A percentile compares a stretch with the other conserved stretches of the same genome.
phyloP scores from a whole-genome alignment of 2,329 filamentous ascomycete species.

The Aschersonia sp. region DNA sequence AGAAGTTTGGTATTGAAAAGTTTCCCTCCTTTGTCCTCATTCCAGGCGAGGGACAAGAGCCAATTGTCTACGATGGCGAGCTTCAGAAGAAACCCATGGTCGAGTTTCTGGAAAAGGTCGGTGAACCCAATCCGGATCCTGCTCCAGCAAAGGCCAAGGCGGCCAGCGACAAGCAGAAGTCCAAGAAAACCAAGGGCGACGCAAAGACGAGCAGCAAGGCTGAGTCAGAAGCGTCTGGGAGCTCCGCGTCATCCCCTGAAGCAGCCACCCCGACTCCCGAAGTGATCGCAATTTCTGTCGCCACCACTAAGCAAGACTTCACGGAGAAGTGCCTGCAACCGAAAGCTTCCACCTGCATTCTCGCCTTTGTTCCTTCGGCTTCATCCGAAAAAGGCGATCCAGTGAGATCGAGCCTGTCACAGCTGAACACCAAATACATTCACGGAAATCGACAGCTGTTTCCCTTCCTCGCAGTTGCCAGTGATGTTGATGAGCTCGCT shows the following conservation, averaged over 20 bases:
- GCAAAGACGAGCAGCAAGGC: slow-evolving; percentile 14
- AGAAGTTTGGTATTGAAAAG: slow-evolving; percentile 59
- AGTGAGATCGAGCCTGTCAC: slow-evolving; percentile 49
- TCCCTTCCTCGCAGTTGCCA: slow-evolving; percentile 66
- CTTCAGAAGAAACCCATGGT: slow-evolving; percentile 74
- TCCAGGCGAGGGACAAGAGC: slow-evolving; percentile 52
- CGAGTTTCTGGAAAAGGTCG: slow-evolving; percentile 67
- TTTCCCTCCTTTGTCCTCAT: slow-evolving; percentile 75
- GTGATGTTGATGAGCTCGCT: slow-evolving; percentile 19
- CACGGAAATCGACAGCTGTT: slow-evolving; percentile 55
- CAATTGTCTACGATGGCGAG: slow-evolving; percentile 64
- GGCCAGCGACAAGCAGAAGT: slow-evolving; percentile 15
- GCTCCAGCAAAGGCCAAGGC: slow-evolving; percentile 24
- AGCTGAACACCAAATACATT: slow-evolving; percentile 63
- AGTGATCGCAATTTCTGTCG: slow-evolving; percentile 48
- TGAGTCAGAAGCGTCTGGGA: slow-evolving; percentile 21
- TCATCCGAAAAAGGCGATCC: slow-evolving; percentile 36
- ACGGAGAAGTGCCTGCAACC: slow-evolving; percentile 56
- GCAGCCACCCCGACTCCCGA: slow-evolving; percentile 12
- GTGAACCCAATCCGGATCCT: slow-evolving; percentile 65
- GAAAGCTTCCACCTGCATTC: slow-evolving; percentile 70
- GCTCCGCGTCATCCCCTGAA: slow-evolving; percentile 12
- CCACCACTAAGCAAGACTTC: slow-evolving; percentile 50
- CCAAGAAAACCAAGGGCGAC: slow-evolving; percentile 8
- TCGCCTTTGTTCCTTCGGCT: slow-evolving; percentile 51